Evolutionary conservation across 768 basidiomycete species (phyloP), one percentile per base, ranked within the genome.

Genomic region (Wakefieldia striispora): DNA sequence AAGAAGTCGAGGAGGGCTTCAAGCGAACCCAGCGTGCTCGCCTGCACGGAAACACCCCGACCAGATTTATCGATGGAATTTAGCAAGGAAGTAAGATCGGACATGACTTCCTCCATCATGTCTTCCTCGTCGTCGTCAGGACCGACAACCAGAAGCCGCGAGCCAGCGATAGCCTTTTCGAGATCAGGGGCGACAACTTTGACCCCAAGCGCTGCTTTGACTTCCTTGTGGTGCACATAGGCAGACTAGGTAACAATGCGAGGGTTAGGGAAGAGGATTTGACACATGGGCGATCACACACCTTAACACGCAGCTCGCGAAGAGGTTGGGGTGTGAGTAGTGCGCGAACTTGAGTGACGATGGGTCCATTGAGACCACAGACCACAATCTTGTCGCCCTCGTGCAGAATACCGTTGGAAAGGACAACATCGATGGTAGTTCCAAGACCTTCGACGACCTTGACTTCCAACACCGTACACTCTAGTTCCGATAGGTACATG

Each of bases 361-460:
- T 98, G 3, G 97, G 91, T 1, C 97, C 97, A 63, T 98, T 97
- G 53, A 97, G 76, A 66, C 97, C 97, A 62, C 97, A 98, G 24
- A 99, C 78, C 8, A 99, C 93, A 54, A 99, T 95, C 65, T 76
- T 87, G 69, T 98, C 97, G 12, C 94, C 85, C 70, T 99, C 97
- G 45, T 72, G 81, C 62, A 98, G 72, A 54, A 91, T 84, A 61
- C 97, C 97, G 62, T 99, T 99, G 13, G 91, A 93, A 49, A 98
- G 76, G 24, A 98, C 84, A 17, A 98, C 93, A 72, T 98, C 95
- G 60, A 98, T 92, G 0, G 97, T 98, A 24, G 95, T 98, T 26
- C 97, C 97, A 42, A 98, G 76, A 61, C 97, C 97, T 71, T 99
- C 97, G 58, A 98, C 83, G 54, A 97, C 91, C 78, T 99, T 99